Base-by-base conservation (phyloP, 257 asterid genomes). In the Petunia secreta region DNA sequence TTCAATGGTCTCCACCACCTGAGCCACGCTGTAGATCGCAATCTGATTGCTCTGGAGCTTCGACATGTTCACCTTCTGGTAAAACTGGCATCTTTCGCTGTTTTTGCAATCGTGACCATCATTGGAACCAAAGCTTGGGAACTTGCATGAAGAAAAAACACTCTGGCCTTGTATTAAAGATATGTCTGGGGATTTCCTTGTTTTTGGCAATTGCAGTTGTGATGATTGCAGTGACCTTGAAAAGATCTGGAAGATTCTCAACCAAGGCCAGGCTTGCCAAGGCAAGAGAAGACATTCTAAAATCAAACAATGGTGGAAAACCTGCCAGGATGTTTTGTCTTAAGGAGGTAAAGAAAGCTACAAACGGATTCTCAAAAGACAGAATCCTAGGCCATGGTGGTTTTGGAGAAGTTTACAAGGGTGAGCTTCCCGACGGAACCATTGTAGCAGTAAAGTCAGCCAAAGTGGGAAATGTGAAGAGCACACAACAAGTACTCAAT, bases 1-100 rank as follows among this genome's bases (percentile, higher is more conserved):
- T 87, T 69, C 87, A 83, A 25, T 87, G 90, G 90, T 65, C 87
- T 41, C 84, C 85, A 40, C 90, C 90, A n/a, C 84, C 85, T 8
- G 90, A 87, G 50, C 90, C 87, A 41, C 73, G 10, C 74, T 87
- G 90, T 68, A 83, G n/a, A 79, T 68, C 82, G 63, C 87, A 87
- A 63, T 54, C 66, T n/a, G 87, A 87, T 78, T 87, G 90, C 81
- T 63, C 71, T 9, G 84, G 80, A 11, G 75, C 83, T 78, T 85
- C 90, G 5, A 81, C 80, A 7, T 87, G 88, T 75, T 84, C 84
- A 46, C 65, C 81, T 34, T 41, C 66, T 37, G 77, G 53, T 37
- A 79, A 79, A 68, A 68, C 39, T 0, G 75, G 82, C 3, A 25
- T 34, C 55, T 77, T 52, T 64, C 81, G 50, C 43, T 87, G 90